Percentiles rank a stretch among this genome's conserved stretches.
These are phyloP conservation scores for Rutidosis leptorrhynchoides DNA, from an alignment of 129 eudicot species.

Conservation along the genomic window DNA sequence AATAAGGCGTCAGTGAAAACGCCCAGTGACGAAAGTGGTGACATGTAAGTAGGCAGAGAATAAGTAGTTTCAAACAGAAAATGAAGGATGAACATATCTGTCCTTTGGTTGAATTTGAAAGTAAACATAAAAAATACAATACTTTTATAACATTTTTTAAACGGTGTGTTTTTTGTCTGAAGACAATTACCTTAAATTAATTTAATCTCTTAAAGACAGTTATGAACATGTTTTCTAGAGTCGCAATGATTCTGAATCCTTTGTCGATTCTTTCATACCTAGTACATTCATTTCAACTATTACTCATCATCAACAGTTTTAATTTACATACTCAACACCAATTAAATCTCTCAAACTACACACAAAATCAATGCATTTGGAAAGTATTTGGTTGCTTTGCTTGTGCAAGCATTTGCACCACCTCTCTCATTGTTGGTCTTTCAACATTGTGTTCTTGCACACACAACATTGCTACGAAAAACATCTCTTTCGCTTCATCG, in stretches of 20 bases:
- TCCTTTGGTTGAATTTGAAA: no score
- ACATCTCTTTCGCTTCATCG: conserved; percentile 59
- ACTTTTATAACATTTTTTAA: no score
- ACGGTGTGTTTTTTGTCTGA: no score
- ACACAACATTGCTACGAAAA: conserved; percentile 75
- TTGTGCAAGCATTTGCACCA: conserved; percentile 73
- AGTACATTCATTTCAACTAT: neutral
- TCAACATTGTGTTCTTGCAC: conserved; percentile 65
- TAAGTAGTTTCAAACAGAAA: no score
- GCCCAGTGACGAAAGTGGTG: no score
- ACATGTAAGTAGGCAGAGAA: no score
- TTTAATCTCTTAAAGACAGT: no score
- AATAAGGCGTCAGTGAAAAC: no score
- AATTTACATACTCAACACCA: conserved; percentile 3
- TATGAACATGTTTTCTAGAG: no score
- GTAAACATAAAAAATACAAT: no score
- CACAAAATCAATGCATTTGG: conserved; percentile 38
- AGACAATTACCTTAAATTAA: no score
- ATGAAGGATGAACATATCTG: no score
- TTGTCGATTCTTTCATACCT: conserved; percentile 7
- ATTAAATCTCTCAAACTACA: conserved; percentile 17
- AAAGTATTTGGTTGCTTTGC: conserved; percentile 68
- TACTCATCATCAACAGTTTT: neutral
- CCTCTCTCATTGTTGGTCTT: conserved; percentile 81
- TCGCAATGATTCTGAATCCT: neutral